Evolutionary conservation across 176 grass and related monocot genomes (phyloP).

Genomic region (Triticum monococcum): DNA sequence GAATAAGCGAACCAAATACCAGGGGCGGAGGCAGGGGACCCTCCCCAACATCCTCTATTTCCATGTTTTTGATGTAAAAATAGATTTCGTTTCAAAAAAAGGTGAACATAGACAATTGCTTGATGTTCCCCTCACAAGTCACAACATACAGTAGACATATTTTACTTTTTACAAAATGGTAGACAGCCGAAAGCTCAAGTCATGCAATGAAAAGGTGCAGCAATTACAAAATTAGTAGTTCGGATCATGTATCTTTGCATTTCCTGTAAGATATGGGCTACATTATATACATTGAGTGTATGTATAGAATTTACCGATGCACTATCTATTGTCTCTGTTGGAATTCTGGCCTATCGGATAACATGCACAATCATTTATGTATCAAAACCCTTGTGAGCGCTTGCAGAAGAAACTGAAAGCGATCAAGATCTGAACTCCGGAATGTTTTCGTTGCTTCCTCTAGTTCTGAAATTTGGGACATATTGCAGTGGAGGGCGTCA

Average conservation of each 20-base stretch:
- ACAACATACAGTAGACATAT: too few species aligned
- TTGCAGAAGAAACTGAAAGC: background rate
- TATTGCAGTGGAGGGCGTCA: conserved; percentile 48
- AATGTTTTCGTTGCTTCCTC: background rate
- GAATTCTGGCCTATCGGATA: background rate
- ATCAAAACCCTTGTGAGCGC: background rate
- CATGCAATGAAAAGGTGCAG: background rate
- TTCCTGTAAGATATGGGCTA: background rate
- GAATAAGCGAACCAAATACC: too few species aligned
- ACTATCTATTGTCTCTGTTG: conserved; percentile 2
- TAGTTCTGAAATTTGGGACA: conserved; percentile 70
- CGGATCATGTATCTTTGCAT: background rate
- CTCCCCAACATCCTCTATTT: too few species aligned
- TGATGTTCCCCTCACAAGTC: too few species aligned
- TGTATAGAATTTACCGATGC: background rate
- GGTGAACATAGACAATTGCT: too few species aligned
- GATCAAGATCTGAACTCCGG: background rate
- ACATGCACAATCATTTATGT: background rate
- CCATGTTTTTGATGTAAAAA: too few species aligned
- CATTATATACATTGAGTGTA: background rate
- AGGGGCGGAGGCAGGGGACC: too few species aligned
- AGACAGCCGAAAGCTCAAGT: background rate
- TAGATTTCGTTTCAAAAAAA: too few species aligned
- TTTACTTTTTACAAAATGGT: too few species aligned
- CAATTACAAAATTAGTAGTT: background rate